phyloP scores from a whole-genome alignment of 305 asterid species.

The Fraxinus latifolia region DNA sequence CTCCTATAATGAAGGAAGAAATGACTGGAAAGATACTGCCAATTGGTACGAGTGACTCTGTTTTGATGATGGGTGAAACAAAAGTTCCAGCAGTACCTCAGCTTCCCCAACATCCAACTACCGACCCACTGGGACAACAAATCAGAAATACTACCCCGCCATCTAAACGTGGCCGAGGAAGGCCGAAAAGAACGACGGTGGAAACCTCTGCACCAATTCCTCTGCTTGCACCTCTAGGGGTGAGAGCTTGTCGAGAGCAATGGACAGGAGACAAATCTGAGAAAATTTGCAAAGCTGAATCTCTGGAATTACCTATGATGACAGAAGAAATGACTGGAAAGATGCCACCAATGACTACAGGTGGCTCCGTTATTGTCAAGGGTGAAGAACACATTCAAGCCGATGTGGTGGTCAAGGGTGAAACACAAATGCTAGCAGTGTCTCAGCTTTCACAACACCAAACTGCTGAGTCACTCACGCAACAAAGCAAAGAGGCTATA shows the following conservation, averaged over 20 bases:
- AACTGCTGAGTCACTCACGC: slow-evolving; percentile 29
- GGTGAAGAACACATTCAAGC: background rate
- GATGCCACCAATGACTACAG: background rate
- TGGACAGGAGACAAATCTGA: slow-evolving; percentile 1
- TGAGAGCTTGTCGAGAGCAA: background rate
- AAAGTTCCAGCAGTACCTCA: slow-evolving; percentile 32
- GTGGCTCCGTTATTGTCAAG: background rate
- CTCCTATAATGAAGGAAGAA: slow-evolving; percentile 62
- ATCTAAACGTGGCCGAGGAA: slow-evolving; percentile 11
- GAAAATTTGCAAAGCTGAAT: slow-evolving; percentile 1
- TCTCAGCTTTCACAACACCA: slow-evolving; percentile 37
- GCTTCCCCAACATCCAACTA: slow-evolving; percentile 9
- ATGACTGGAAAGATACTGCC: slow-evolving; percentile 45
- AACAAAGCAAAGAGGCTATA: slow-evolving; percentile 44
- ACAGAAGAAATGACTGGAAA: background rate
- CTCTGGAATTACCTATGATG: background rate
- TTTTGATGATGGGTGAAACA: slow-evolving; percentile 37
- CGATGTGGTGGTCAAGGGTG: background rate
- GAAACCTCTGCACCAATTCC: slow-evolving; percentile 3
- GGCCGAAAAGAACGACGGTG: background rate
- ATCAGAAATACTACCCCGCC: background rate
- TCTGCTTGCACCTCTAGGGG: background rate
- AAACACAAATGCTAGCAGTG: slow-evolving; percentile 13
- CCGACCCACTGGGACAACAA: background rate
- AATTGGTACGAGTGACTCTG: slow-evolving; percentile 33